Evolutionary conservation across 2,329 filamentous ascomycete species (phyloP).

Genomic region (Aspergillus sp.): DNA sequence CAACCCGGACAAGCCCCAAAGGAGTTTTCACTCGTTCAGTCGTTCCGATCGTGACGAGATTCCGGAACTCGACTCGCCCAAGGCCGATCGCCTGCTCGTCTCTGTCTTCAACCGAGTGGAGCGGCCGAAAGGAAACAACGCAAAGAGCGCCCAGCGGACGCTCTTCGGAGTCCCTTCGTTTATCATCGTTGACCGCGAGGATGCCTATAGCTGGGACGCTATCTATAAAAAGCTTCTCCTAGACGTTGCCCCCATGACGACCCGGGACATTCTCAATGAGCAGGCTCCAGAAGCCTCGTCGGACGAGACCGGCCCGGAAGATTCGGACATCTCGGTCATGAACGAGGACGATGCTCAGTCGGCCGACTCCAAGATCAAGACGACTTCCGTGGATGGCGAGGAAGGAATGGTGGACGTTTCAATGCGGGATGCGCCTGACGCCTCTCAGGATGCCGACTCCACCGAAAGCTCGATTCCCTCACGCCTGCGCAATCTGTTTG

Average conservation of each 20-base stretch:
- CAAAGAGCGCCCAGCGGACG: constrained; percentile 25
- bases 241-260: constrained; percentile 74
- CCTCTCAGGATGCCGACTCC: constrained; percentile 14
- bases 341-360: constrained; percentile 62
- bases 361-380: constrained; percentile 68
- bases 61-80: constrained; percentile 42
- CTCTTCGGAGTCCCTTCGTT: constrained; percentile 55
- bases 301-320: constrained; percentile 53
- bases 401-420: constrained; percentile 89
- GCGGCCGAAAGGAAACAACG: constrained; percentile 22
- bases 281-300: constrained; percentile 47
- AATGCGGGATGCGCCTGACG: constrained; percentile 63
- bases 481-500: constrained; percentile 70
- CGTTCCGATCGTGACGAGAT: constrained; percentile 40
- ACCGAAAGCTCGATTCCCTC: constrained; percentile 60
- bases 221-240: constrained; percentile 79
- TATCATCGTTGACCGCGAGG: constrained; percentile 71
- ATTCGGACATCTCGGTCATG: constrained; percentile 69
- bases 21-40: constrained; percentile 32
- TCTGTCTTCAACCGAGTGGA: constrained; percentile 48
- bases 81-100: constrained; percentile 47
- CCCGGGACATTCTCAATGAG: constrained; percentile 62
- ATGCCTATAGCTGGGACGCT: constrained; percentile 66
- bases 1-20: constrained; percentile 56
- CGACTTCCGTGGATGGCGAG: constrained; percentile 80